Base-by-base conservation (phyloP, 345 rosid species). In the Boechera stricta region DNA sequence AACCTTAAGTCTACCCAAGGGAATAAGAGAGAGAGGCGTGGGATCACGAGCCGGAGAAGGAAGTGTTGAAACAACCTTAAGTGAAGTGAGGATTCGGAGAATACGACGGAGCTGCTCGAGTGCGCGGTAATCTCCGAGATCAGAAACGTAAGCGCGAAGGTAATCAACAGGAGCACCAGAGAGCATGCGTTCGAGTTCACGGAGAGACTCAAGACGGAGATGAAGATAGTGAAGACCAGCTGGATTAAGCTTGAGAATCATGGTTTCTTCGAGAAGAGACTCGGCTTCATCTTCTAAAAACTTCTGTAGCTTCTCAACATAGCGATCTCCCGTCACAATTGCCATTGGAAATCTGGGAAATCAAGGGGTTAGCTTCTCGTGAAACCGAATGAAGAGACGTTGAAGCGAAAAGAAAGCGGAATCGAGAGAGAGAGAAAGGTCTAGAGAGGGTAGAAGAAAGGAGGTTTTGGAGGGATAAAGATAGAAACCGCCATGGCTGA, bases 301-400 rank as follows among this genome's bases (percentile, higher is more conserved):
- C 64, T 82, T 84, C 39, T 88, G 92, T 47, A 95, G 86, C 78
- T 86, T 88, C 71, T 95, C 98, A 0, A 95, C 78, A 77, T 95
- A 95, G 4, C 97, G 94, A 83, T 95, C 99, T 55, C 99, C 99
- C n/a, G 98, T 95, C 32, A 95, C 97, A 80, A 90, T 86, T 82
- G 88, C 96, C 97, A 94, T 94, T 44, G 38, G 38, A 21, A 72
- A 54, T 13, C 29, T 48, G 56, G 5, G 6, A 67, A 60, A 1
- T 24, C 0, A 3, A 51, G 41, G 35, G 41, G 6, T 28, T 15
- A 41, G 41, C n/a, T 73, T 41, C 5, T 36, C 52, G 35, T 18
- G 64, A 58, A 69, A 36, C 16, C 29, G 51, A 45, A 15, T 18
- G 38, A n/a, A 5, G 64, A 74, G 5, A 45, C 33, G 26, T 32